A percentile compares a stretch with the other conserved stretches of the same genome.
Evolutionary conservation across 179 eudicot species (phyloP).

Genomic region (Corrigiola litoralis): DNA sequence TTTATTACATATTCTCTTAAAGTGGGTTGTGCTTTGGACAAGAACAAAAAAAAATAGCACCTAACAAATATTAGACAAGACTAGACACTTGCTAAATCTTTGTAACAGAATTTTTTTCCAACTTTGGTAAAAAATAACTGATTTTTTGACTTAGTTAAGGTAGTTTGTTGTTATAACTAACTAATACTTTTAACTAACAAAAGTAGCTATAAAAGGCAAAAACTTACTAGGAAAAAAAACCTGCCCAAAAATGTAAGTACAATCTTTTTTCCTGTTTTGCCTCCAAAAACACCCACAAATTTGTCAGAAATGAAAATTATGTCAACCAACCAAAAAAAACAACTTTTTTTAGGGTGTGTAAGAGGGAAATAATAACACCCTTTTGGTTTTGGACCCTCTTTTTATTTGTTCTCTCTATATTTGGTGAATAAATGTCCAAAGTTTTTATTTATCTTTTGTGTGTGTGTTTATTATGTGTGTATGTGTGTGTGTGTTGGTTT

Average conservation of each 20-base stretch:
- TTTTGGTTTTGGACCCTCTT: not conserved
- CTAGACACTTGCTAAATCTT: not conserved
- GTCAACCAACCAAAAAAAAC: conserved; percentile 7
- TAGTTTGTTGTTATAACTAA: no score
- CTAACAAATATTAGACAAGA: not conserved
- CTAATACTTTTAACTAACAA: not conserved
- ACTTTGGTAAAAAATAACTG: not conserved
- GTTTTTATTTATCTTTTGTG: not conserved
- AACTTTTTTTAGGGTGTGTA: not conserved
- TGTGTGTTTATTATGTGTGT: not conserved
- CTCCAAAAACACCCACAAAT: conserved; percentile 18
- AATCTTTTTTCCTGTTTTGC: conserved; percentile 4
- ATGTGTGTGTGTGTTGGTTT: not conserved
- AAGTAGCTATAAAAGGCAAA: not conserved
- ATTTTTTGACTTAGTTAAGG: no score
- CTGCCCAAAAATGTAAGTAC: conserved; percentile 6
- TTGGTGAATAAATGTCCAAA: not conserved
- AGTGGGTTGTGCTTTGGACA: conserved; percentile 19
- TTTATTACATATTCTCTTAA: conserved; percentile 17
- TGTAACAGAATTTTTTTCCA: not conserved
- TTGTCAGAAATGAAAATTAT: conserved; percentile 20
- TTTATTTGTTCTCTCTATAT: not conserved
- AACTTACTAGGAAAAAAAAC: not conserved
- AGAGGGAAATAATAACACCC: not conserved
- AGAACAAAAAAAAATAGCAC: conserved; percentile 5